Evolutionary conservation across 352 stramenopile genomes (phyloP).

Genomic region (Pythium monospermum): DNA sequence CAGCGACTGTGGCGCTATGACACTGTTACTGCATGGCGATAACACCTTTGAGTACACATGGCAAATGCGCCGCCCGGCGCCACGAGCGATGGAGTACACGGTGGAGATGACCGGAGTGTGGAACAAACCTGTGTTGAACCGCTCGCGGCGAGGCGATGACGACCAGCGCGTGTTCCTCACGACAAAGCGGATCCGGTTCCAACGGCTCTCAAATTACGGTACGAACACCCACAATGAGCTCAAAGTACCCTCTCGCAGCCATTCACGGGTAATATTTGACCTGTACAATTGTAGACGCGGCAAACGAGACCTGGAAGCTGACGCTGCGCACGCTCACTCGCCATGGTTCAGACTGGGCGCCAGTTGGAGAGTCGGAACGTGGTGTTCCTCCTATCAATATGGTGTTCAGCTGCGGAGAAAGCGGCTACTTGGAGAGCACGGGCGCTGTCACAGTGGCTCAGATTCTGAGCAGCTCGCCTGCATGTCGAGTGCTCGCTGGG

Average conservation of each 20-base stretch:
- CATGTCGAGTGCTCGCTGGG: conserved; percentile 66
- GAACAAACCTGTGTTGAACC: conserved; percentile 72
- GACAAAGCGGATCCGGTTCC: conserved; percentile 51
- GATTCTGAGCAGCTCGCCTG: conserved; percentile 63
- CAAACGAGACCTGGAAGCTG: conserved; percentile 58
- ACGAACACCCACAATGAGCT: too few species aligned
- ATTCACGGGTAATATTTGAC: too few species aligned
- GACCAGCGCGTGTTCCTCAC: conserved; percentile 73
- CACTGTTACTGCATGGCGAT: conserved; percentile 63
- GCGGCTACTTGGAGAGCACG: conserved; percentile 47
- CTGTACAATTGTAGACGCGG: conserved; percentile 47
- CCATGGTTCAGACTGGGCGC: conserved; percentile 65
- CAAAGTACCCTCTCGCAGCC: too few species aligned
- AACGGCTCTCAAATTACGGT: conserved; percentile 74
- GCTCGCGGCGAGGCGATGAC: conserved; percentile 59
- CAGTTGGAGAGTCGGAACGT: conserved; percentile 58
- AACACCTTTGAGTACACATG: conserved; percentile 81
- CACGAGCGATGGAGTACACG: conserved; percentile 61
- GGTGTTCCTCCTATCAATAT: conserved; percentile 63
- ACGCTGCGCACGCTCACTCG: conserved; percentile 64
- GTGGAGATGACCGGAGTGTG: conserved; percentile 65
- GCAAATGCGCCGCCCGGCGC: conserved; percentile 45
- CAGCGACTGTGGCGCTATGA: conserved; percentile 1
- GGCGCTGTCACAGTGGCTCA: conserved; percentile 34
- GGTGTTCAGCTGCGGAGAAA: conserved; percentile 38